These are phyloP conservation scores for Akanthomyces uredinophilus DNA, from an alignment of 2,329 filamentous ascomycete species.

Conservation along the genomic window DNA sequence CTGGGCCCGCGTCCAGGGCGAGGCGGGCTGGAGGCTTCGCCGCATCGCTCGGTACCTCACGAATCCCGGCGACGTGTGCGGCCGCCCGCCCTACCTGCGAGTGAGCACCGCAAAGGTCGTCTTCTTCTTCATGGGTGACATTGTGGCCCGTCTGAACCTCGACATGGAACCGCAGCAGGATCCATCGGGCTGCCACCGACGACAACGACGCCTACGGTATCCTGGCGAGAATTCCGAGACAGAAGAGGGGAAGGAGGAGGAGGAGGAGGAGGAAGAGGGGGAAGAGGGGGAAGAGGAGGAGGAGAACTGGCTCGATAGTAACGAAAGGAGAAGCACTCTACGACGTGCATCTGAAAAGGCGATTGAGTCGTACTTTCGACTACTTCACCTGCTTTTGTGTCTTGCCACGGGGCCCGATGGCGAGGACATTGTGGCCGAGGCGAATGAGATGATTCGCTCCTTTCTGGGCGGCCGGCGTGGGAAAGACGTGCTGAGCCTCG, in stretches of 20 bases:
- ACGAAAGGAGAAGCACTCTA: constrained; percentile 37
- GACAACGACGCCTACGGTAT: not conserved
- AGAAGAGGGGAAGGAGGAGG: not conserved
- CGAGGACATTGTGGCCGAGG: constrained; percentile 22
- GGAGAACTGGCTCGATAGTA: not conserved
- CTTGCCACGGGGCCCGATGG: constrained; percentile 28
- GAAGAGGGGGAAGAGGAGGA: not conserved
- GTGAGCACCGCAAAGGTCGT: constrained; percentile 32
- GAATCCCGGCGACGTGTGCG: not conserved
- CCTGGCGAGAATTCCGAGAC: not conserved
- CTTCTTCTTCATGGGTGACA: constrained; percentile 45
- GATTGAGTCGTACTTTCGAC: constrained; percentile 47
- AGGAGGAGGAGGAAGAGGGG: not conserved
- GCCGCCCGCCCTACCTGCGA: constrained; percentile 1
- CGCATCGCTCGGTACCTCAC: not conserved
- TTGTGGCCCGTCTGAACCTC: constrained; percentile 43
- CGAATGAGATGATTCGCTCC: constrained; percentile 34
- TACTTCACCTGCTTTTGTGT: constrained; percentile 47
- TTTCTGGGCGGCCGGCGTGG: constrained; percentile 36
- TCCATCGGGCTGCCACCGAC: not conserved
- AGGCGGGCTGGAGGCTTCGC: constrained; percentile 17
- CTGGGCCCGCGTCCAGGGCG: constrained; percentile 33
- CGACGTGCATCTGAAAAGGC: constrained; percentile 47
- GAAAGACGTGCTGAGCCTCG: constrained; percentile 44
- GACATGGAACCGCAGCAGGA: constrained; percentile 13